phyloP scores from a whole-genome alignment of 2,329 filamentous ascomycete species.

The Tricladium varicosporioides region DNA sequence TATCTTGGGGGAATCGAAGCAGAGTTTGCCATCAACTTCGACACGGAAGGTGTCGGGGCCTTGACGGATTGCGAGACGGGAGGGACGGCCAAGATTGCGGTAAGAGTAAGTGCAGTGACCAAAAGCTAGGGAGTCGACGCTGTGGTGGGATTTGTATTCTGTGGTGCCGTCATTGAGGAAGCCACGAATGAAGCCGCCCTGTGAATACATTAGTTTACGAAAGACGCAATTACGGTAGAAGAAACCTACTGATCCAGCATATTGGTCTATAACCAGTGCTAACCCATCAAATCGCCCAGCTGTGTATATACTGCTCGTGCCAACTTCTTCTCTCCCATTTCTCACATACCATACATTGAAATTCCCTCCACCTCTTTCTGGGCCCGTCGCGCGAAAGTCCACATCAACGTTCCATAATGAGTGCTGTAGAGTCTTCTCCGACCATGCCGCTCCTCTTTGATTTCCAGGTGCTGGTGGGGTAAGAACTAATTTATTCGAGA shows the following conservation, averaged over 20 bases:
- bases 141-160: conserved; percentile 74
- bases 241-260: conserved; percentile 60
- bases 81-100: conserved; percentile 85
- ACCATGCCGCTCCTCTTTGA: conserved; percentile 80
- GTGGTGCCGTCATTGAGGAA: conserved; percentile 90
- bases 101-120: conserved; percentile 90
- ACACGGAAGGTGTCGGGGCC: conserved; percentile 69
- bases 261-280: conserved; percentile 79
- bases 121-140: conserved; percentile 83
- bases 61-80: conserved; percentile 72
- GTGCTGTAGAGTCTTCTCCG: conserved; percentile 59
- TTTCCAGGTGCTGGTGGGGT: conserved; percentile 87
- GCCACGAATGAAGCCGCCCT: conserved; percentile 78
- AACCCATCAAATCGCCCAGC: conserved; percentile 86
- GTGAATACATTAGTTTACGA: conserved; percentile 10
- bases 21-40: conserved; percentile 73
- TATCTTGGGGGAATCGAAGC: conserved; percentile 82
- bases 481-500: conserved; percentile 89
- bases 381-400: conserved; percentile 83
- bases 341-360: conserved; percentile 89
- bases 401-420: conserved; percentile 80
- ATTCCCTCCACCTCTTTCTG: conserved; percentile 83
- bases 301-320: conserved; percentile 78
- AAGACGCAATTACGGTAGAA: conserved; percentile 3
- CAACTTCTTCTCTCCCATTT: conserved; percentile 63